Base-by-base conservation (phyloP, 2,329 filamentous ascomycete genomes). In the Hypoxylon sp. region DNA sequence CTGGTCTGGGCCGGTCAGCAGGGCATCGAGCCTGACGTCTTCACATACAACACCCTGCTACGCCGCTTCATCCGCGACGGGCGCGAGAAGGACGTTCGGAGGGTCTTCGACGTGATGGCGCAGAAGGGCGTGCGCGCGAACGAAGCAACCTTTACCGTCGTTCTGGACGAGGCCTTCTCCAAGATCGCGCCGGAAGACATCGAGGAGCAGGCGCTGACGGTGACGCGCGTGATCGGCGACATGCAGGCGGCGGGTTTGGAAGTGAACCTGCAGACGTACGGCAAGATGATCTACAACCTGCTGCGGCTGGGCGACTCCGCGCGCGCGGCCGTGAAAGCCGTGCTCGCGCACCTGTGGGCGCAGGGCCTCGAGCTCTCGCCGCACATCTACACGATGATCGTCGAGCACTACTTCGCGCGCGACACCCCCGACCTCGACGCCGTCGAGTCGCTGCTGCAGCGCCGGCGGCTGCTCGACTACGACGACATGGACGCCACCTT, bases 331-430 rank as follows among this genome's bases (percentile, higher is more conserved):
- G 84, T 91, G 13, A 82, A 84, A 46, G 82, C 82, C 1, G 82
- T 94, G 6, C 81, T 93, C 44, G 76, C 80, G 1, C 85, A 90
- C 74, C 90, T 95, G 83, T 78, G 79, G 52, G 69, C 72, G 5
- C 78, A 81, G 22, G 83, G 84, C 19, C 71, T 89, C 44, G 74
- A 82, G 49, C 82, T 87, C 1, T 85, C 85, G 3, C 77, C 86
- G 1, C 85, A 92, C 69, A 91, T 93, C 71, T 91, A 91, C 79
- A 94, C 91, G 22, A 91, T 89, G 71, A 84, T 95, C 19, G 80
- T 91, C 47, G 85, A 89, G 47, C 82, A 90, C 73, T 89, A 89
- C 73, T 90, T 94, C 73, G 71, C 80, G 7, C 82, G 81, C 52
- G 64, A 78, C 1, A 86, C 87, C 1, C 87, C 89, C 0, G 82